Evolutionary conservation across 2,329 filamentous ascomycete genomes (phyloP).

Genomic region (Eurotiales sp.): DNA sequence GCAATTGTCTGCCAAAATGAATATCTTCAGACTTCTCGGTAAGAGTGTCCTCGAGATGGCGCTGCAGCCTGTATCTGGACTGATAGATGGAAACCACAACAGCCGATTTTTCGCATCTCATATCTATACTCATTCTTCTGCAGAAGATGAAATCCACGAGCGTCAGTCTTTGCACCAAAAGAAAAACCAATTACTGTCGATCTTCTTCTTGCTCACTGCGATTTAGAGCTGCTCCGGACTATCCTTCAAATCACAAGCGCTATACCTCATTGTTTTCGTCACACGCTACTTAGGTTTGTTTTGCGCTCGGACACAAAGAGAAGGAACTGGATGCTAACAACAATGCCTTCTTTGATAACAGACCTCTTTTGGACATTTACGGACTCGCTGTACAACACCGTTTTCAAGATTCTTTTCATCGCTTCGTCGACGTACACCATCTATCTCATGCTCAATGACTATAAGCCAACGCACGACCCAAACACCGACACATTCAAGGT

Average conservation of each 20-base stretch:
- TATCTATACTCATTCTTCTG: slow-evolving; percentile 88
- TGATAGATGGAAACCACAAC: slow-evolving; percentile 17
- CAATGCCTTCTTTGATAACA: slow-evolving; percentile 30
- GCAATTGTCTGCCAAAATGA: slow-evolving; percentile 50
- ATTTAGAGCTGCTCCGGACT: slow-evolving; percentile 88
- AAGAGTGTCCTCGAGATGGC: slow-evolving; percentile 16
- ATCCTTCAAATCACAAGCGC: slow-evolving; percentile 96
- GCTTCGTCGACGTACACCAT: slow-evolving; percentile 85
- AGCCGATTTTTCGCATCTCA: slow-evolving; percentile 94
- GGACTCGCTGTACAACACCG: slow-evolving; percentile 80
- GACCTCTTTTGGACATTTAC: slow-evolving; percentile 85
- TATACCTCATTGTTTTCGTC: slow-evolving; percentile 91
- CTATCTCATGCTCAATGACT: slow-evolving; percentile 96
- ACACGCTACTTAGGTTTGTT: slow-evolving; percentile 82
- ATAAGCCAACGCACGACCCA: slow-evolving; percentile 95
- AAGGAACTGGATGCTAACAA: not conserved
- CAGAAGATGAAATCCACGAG: slow-evolving; percentile 95
- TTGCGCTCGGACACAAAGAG: too few relatives aligned
- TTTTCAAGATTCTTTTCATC: slow-evolving; percentile 97
- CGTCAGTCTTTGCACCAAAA: too few relatives aligned
- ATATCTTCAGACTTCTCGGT: slow-evolving; percentile 68
- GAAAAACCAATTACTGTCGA: too few relatives aligned
- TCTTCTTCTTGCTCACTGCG: slow-evolving; percentile 14
- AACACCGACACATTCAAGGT: slow-evolving; percentile 97
- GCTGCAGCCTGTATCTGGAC: too few relatives aligned